Base-by-base conservation (phyloP, 169 alveolate species). In the Cryptosporidium baileyi region DNA sequence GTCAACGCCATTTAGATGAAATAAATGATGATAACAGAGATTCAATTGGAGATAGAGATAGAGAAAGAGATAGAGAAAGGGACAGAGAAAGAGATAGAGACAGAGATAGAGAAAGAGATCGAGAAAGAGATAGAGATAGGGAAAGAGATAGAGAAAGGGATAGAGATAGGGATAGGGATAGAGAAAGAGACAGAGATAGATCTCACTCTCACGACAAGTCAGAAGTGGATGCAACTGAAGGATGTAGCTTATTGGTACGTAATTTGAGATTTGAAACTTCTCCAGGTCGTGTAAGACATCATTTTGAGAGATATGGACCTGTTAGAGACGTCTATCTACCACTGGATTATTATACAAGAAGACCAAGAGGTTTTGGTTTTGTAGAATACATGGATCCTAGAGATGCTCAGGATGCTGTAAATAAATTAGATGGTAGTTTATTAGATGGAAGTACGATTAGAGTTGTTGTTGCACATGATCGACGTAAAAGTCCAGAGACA, bases 301-400 rank as follows among this genome's bases (percentile, higher is more conserved):
- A 89, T 45, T 94, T 94, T 63, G 82, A 89, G 65, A 92, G 82
- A 80, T 94, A 80, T 63, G 98, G 98, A 5, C 93, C 93, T 19
- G 92, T 95, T 43, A 89, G 96, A 45, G 98, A 95, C 79, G 98
- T 95, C 24, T 95, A 95, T 67, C 85, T 95, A 40, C 98, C 98
- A 19, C 91, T 94, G 40, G 98, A 95, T 60, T 95, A 92, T 88
- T 94, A 95, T 88, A 91, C 96, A 28, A 90, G 89, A 67, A 91
- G 90, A 80, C 98, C 98, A 1, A 89, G 98, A 43, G 98, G 98
- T 8, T 95, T 95, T 54, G 97, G 98, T 1, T 95, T 95, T 60
- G 96, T 95, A 3, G 98, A 95, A 80, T 95, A 91, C 79, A 90
- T 80, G 80, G 94, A 94, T 19, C 93, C 93, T 36, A 88, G 90